These are phyloP conservation scores for Artemisia tridentata DNA, from an alignment of 129 eudicot genomes.

Conservation along the genomic window DNA sequence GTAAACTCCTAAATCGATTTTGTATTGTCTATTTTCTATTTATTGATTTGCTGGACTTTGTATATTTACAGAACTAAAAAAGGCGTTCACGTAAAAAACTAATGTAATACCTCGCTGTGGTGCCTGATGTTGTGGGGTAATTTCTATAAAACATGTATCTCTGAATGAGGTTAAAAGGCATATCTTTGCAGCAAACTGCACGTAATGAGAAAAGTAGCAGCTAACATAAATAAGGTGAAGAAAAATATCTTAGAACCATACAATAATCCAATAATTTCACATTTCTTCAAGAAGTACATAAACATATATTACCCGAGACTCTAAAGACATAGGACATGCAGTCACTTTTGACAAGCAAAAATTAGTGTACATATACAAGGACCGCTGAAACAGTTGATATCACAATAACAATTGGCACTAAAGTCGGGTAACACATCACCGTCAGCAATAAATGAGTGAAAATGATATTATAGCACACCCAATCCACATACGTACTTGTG, in stretches of 20 bases:
- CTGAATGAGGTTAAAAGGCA: slow-evolving; percentile 83
- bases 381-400: not conserved
- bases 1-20: not conserved
- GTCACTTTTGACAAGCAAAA: not conserved
- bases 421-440: slow-evolving; percentile 15
- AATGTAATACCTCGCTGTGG: slow-evolving; percentile 54
- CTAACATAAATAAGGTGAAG: not conserved
- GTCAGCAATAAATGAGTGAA: slow-evolving; percentile 15
- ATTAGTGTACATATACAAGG: not conserved
- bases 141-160: slow-evolving; percentile 81
- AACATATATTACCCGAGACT: not conserved
- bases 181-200: slow-evolving; percentile 84
- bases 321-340: too few species aligned
- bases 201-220: not conserved
- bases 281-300: slow-evolving; percentile 1
- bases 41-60: slow-evolving; percentile 5
- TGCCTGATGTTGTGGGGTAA: slow-evolving; percentile 54
- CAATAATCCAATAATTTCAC: not conserved
- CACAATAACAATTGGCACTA: not conserved
- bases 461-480: slow-evolving; percentile 6
- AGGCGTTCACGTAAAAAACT: not conserved
- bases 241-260: slow-evolving; percentile 13
- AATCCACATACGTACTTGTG: not conserved
- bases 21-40: not conserved
- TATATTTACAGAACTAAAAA: not conserved